These are phyloP conservation scores for Naganishia antarctica DNA, from an alignment of 768 basidiomycete genomes.

Conservation along the genomic window DNA sequence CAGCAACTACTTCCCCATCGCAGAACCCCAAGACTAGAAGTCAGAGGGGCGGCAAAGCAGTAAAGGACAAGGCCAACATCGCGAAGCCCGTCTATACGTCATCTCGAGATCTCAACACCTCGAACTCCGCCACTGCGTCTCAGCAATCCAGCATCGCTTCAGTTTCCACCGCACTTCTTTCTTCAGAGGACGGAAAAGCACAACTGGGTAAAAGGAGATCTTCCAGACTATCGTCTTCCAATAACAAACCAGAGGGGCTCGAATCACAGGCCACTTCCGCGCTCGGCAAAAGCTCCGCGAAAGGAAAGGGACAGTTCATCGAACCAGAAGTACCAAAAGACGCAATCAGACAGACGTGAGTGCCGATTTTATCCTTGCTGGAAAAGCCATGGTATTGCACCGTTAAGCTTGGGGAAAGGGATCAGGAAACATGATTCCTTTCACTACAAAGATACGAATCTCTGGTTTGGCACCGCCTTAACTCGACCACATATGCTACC, in stretches of 20 bases:
- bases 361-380: not conserved
- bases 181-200: not conserved
- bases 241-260: not conserved
- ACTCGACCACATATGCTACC: too few species aligned
- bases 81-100: not conserved
- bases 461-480: too few species aligned
- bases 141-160: conserved; percentile 16
- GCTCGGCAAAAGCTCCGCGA: too few species aligned
- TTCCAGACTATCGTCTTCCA: not conserved
- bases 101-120: not conserved
- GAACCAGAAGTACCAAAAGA: not conserved
- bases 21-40: not conserved
- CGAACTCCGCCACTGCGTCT: conserved; percentile 6
- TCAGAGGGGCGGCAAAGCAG: not conserved
- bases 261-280: not conserved
- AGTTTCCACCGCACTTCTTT: conserved; percentile 4
- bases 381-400: too few species aligned
- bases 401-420: too few species aligned
- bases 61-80: too few species aligned
- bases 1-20: not conserved
- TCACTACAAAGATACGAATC: too few species aligned
- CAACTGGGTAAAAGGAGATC: conserved; percentile 1
- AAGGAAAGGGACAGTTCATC: not conserved
- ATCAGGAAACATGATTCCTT: too few species aligned
- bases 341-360: not conserved